Evolutionary conservation across 371 early-diverging fungal genomes (phyloP).

Genomic region (Haplosporangium sp.): DNA sequence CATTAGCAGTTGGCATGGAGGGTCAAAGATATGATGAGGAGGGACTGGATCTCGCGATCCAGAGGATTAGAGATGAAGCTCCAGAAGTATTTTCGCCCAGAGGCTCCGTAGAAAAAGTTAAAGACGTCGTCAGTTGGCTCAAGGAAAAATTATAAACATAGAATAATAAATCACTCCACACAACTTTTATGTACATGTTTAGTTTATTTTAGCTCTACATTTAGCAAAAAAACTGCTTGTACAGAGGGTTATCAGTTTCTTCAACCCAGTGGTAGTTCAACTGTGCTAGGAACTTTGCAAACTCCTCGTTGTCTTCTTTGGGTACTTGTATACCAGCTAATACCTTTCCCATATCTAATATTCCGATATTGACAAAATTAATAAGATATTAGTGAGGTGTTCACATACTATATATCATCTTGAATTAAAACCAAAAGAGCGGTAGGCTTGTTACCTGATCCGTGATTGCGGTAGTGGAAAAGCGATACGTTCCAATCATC

Average conservation of each 20-base stretch:
- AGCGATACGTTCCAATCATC: constrained; percentile 91
- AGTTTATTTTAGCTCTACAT: neutral
- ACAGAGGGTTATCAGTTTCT: constrained; percentile 91
- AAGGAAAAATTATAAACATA: constrained; percentile 33
- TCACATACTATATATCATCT: neutral
- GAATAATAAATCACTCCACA: too few species aligned
- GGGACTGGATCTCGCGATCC: constrained; percentile 38
- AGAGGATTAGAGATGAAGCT: constrained; percentile 38
- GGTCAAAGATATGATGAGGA: constrained; percentile 33
- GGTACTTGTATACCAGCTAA: constrained; percentile 95
- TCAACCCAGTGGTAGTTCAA: constrained; percentile 89
- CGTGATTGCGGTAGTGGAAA: constrained; percentile 97
- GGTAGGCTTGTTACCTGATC: constrained; percentile 71
- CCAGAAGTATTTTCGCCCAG: constrained; percentile 37
- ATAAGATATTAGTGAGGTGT: constrained; percentile 4
- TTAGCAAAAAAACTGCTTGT: constrained; percentile 77
- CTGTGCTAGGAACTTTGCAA: constrained; percentile 75
- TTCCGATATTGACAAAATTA: neutral
- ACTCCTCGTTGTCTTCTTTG: constrained; percentile 64
- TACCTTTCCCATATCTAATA: constrained; percentile 89
- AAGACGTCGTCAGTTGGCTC: constrained; percentile 48
- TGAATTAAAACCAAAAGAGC: too few species aligned
- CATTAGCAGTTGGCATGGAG: constrained; percentile 46
- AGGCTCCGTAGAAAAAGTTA: constrained; percentile 20
- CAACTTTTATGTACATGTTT: neutral